Percentiles rank a stretch among this genome's conserved stretches.
Conservation (phyloP, 495 filamentous ascomycete genomes). For the Daldinia bambusicola region DNA sequence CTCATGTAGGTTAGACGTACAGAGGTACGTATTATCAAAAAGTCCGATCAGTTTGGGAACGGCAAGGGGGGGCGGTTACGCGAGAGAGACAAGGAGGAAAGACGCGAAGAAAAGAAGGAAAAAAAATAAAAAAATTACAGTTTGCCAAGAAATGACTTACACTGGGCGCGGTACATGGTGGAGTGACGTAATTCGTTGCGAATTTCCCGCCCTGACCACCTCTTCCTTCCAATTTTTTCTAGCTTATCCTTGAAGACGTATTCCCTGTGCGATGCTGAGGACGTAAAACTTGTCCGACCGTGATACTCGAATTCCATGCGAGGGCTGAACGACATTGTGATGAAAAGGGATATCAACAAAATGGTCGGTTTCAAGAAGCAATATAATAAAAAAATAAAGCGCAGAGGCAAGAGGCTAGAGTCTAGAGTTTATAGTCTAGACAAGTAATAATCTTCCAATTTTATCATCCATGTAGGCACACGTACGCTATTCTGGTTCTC, state of each 20-base stretch:
- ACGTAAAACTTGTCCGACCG: constrained; percentile 3
- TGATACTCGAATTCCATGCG: constrained; percentile 23
- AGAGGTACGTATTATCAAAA: constrained; percentile 14
- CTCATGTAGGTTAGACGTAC: not conserved
- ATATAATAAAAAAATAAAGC: no score
- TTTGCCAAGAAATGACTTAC: constrained; percentile 24
- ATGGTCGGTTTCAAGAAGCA: not conserved
- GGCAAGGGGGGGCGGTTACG: constrained; percentile 7
- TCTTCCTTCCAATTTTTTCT: constrained; percentile 37
- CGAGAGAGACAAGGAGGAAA: constrained; percentile 3
- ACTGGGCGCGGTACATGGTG: constrained; percentile 46
- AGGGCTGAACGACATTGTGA: constrained; percentile 28
- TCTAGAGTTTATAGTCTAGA: no score
- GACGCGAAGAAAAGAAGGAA: constrained; percentile 1
- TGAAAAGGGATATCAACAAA: not conserved
- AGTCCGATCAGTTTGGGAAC: constrained; percentile 28
- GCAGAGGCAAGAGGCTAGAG: no score
- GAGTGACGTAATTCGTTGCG: constrained; percentile 50
- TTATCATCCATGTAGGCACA: constrained; percentile 1
- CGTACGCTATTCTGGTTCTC: constrained; percentile 11
- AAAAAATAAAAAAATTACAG: constrained; percentile 32
- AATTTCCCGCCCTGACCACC: constrained; percentile 40
- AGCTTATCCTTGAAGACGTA: constrained; percentile 14
- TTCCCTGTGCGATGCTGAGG: not conserved
- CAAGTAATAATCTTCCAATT: not conserved